Base-by-base conservation (phyloP, 352 stramenopile genomes). In the Phytophthora cajani region DNA sequence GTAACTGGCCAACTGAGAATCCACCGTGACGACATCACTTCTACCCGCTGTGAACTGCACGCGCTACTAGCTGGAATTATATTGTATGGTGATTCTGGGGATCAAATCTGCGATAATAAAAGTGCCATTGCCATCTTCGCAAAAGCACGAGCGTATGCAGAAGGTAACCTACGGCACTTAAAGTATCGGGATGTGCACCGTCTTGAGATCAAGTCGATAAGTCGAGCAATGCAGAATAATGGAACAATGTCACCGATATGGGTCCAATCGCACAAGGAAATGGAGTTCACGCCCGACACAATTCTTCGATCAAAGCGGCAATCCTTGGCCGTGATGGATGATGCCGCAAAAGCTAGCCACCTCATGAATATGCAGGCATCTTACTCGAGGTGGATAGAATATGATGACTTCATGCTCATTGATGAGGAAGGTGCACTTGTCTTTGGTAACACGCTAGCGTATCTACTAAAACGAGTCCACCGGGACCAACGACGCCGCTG, bases 31-130 rank as follows among this genome's bases (percentile, higher is more conserved):
- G 61, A 67, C 36, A 55, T 67, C 3, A 61, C 51, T 4, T 67
- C 61, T 3, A 61, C 61, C 1, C 23, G 61, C 32, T 67, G 50
- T 46, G 61, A 61, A 61, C 7, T 52, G 2, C 25, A 67, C 12
- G 51, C 61, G 10, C 38, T 67, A 1, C 16, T 67, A 3, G 61
- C 61, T 5, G 51, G 61, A 7, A 8, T 61, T 19, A 32, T 33
- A 3, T 21, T 33, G 5, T 19, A 6, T 49, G 50, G 60, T 4
- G 49, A 60, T 16, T 14, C 2, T 4, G 60, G 60, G 12, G 36
- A 46, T 16, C 60, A 60, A 21, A 17, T 67, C 2, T 67, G 47
- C 21, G 60, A 67, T 19, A 67, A 67, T 25, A 42, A 60, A 54
- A 55, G 49, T 60, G 23, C 60, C 14, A 60, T 67, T 9, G 8